A percentile compares a stretch with the other conserved stretches of the same genome.
phyloP scores from a whole-genome alignment of 83 land plant genomes.

The Picea engelmannii region DNA sequence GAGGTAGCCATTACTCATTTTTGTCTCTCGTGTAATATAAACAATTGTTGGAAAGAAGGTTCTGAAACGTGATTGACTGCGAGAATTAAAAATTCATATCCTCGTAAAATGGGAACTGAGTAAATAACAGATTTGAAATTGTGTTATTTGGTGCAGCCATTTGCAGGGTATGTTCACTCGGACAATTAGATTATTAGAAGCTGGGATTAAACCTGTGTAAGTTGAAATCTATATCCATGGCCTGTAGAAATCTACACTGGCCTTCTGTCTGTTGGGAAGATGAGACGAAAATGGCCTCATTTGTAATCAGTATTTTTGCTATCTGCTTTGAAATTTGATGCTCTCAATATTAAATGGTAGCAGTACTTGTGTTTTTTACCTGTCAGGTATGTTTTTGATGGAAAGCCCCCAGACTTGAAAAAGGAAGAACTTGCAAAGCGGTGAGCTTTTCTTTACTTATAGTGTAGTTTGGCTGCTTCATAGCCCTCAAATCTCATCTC shows the following conservation, averaged over 20 bases:
- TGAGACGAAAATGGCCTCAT: not conserved
- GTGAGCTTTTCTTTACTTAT: conserved; percentile 22
- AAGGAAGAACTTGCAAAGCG: conserved; percentile 88
- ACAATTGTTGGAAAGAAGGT: not conserved
- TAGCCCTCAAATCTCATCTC: not conserved
- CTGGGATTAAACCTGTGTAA: conserved; percentile 93
- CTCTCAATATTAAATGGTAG: not conserved
- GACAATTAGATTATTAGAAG: conserved; percentile 84
- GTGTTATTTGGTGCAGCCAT: conserved; percentile 48
- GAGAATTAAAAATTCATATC: not conserved
- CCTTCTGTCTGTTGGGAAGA: not conserved
- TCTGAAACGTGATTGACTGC: no score
- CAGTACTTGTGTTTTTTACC: not conserved
- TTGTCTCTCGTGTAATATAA: not conserved
- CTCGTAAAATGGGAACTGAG: not conserved
- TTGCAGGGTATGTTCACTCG: conserved; percentile 90
- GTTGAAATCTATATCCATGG: not conserved
- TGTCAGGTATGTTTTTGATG: conserved; percentile 87
- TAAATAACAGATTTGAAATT: not conserved
- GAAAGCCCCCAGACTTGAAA: conserved; percentile 91
- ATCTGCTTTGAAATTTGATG: not conserved
- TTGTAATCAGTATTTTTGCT: not conserved
- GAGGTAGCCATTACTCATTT: conserved; percentile 40
- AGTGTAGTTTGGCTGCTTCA: conserved; percentile 4
- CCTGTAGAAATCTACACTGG: not conserved